Evolutionary conservation across 1,139 yeast species (phyloP).

Genomic region (Magnusiomyces magnusii): DNA sequence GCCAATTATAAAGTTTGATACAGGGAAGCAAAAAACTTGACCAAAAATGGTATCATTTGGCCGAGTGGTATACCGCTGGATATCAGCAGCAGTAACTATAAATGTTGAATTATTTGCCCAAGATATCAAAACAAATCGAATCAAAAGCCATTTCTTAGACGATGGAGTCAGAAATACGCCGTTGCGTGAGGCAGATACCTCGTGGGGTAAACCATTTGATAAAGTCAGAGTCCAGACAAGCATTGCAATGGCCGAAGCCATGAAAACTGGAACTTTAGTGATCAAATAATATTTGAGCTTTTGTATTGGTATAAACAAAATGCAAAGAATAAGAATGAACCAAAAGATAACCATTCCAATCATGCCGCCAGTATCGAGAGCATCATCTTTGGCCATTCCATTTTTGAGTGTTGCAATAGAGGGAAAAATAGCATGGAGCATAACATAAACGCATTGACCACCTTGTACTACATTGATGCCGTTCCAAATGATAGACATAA

Average conservation of each 20-base stretch:
- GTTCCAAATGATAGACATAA: conserved; percentile 77
- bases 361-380: conserved; percentile 54
- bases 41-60: conserved; percentile 41
- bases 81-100: conserved; percentile 73
- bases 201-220: conserved; percentile 44
- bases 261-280: conserved; percentile 58
- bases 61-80: conserved; percentile 62
- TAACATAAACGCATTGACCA: conserved; percentile 64
- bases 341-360: conserved; percentile 63
- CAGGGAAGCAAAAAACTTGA: conserved; percentile 55
- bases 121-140: conserved; percentile 58
- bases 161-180: conserved; percentile 36
- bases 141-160: conserved; percentile 63
- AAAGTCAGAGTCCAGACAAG: conserved; percentile 64
- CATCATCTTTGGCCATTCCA: conserved; percentile 40
- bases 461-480: conserved; percentile 74
- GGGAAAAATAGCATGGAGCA: conserved; percentile 63
- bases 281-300: conserved; percentile 65
- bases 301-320: conserved; percentile 61
- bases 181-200: background rate
- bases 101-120: conserved; percentile 72
- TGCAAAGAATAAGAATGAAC: conserved; percentile 60
- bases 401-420: conserved; percentile 48
- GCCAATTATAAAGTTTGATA: conserved; percentile 63
- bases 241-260: conserved; percentile 66